Conservation (phyloP, 352 stramenopile genomes). For the Phytophthora pluvialis region DNA sequence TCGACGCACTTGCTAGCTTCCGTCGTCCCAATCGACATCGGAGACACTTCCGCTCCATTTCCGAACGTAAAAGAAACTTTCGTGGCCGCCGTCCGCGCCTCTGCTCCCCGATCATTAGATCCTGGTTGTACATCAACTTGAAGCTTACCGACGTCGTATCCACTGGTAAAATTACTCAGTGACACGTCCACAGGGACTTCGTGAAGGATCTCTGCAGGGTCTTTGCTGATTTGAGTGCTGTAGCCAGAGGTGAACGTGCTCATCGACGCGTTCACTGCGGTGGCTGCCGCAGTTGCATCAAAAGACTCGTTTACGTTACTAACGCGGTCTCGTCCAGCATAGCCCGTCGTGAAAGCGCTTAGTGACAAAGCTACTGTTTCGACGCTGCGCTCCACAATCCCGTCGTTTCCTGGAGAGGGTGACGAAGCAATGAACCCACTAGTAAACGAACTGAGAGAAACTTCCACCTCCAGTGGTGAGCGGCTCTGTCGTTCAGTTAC, state of each 20-base stretch:
- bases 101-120: not conserved
- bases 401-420: not conserved
- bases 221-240: constrained; percentile 1
- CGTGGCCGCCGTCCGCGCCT: not conserved
- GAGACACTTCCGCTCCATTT: not conserved
- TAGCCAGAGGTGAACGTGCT: constrained; percentile 5
- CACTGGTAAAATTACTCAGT: constrained; percentile 38
- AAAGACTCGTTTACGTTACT: constrained; percentile 7
- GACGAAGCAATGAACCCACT: constrained; percentile 35
- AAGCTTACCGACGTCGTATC: constrained; percentile 12
- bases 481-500: not conserved
- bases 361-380: constrained; percentile 40
- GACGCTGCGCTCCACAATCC: not conserved
- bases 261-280: constrained; percentile 1
- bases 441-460: constrained; percentile 56
- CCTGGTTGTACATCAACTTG: not conserved
- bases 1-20: not conserved
- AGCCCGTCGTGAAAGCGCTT: constrained; percentile 47
- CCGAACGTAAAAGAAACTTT: constrained; percentile 5
- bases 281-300: not conserved
- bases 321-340: constrained; percentile 4
- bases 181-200: constrained; percentile 38
- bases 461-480: constrained; percentile 18
- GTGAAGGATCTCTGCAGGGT: not conserved
- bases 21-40: not conserved